These are phyloP conservation scores for Lactarius deliciosus DNA, from an alignment of 768 basidiomycete genomes.

Conservation along the genomic window DNA sequence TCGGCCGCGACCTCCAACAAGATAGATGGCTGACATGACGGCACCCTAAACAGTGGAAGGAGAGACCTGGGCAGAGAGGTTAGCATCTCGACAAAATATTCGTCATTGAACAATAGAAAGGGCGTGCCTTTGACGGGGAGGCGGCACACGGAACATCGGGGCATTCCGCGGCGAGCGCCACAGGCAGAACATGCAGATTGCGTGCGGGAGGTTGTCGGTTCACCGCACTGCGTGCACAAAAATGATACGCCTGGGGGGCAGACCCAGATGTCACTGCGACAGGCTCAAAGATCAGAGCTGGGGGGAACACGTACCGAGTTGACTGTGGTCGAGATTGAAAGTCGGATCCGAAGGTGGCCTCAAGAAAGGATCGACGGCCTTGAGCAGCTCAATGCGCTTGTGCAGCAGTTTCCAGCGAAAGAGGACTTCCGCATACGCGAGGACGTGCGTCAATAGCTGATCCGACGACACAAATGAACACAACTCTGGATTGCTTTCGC, in stretches of 20 bases:
- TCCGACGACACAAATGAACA: constrained; percentile 33
- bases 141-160: constrained; percentile 70
- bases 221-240: constrained; percentile 31
- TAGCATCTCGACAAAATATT: background rate
- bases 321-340: constrained; percentile 28
- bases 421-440: constrained; percentile 72
- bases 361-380: constrained; percentile 47
- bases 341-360: constrained; percentile 1
- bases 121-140: constrained; percentile 68
- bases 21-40: constrained; percentile 64
- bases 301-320: constrained; percentile 27
- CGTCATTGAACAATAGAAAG: background rate
- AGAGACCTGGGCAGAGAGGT: constrained; percentile 46
- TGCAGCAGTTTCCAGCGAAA: constrained; percentile 69
- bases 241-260: constrained; percentile 34
- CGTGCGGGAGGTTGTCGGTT: constrained; percentile 41
- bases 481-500: constrained; percentile 7
- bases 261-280: background rate
- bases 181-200: constrained; percentile 50
- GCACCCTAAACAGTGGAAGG: constrained; percentile 58
- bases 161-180: constrained; percentile 43
- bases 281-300: background rate
- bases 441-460: constrained; percentile 54
- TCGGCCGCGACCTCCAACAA: constrained; percentile 55
- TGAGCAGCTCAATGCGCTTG: constrained; percentile 73